Percentiles rank a stretch among this genome's conserved stretches.
Conservation (phyloP, 257 asterid genomes). For the Eustoma russellianum region DNA sequence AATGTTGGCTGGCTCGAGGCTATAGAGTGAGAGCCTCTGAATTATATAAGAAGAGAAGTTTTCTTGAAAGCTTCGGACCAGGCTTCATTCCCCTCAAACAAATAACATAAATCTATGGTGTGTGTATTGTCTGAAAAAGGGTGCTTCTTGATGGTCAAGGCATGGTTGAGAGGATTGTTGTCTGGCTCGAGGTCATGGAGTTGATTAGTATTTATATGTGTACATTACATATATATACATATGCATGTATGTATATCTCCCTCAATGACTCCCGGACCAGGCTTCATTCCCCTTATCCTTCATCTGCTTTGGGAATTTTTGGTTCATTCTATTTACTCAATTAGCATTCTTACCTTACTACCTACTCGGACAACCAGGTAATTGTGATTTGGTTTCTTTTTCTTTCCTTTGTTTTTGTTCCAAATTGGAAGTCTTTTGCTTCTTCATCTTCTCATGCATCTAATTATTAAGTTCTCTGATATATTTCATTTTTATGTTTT, state of each 20-base stretch:
- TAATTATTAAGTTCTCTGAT: no score
- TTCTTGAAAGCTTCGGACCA: constrained; percentile 64
- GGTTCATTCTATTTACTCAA: no score
- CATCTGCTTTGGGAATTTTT: constrained; percentile 17
- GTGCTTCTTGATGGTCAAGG: constrained; percentile 12
- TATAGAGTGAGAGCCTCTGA: constrained; percentile 18
- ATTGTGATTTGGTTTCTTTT: no score
- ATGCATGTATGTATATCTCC: background rate
- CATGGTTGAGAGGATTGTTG: constrained; percentile 49
- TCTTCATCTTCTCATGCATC: no score
- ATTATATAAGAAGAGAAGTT: background rate
- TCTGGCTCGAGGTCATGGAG: constrained; percentile 54
- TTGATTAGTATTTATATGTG: background rate
- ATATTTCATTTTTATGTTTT: no score
- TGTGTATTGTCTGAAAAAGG: background rate
- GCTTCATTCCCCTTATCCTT: constrained; percentile 59
- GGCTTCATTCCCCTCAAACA: constrained; percentile 82
- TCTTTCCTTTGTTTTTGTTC: no score
- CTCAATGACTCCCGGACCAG: constrained; percentile 61
- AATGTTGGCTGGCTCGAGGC: constrained; percentile 79
- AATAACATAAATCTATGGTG: background rate
- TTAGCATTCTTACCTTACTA: no score
- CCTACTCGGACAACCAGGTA: no score
- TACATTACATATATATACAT: no score
- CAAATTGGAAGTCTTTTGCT: no score